Evolutionary conservation across 2,329 filamentous ascomycete genomes (phyloP).

Genomic region (Sarocladium strictum): DNA sequence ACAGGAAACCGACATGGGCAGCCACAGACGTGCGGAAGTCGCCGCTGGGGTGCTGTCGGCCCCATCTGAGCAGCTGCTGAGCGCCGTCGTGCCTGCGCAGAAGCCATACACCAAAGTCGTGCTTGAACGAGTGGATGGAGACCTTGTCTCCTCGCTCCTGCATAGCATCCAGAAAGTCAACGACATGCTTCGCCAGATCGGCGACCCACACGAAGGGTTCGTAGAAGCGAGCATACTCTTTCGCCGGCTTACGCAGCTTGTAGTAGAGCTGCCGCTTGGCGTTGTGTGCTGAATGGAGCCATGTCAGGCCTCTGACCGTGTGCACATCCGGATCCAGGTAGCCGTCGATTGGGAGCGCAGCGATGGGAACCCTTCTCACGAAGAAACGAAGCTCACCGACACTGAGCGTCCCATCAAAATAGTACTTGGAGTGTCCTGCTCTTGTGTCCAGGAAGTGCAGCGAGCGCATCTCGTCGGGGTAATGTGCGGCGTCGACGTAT

Average conservation of each 20-base stretch:
- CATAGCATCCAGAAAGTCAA: slow-evolving; percentile 54
- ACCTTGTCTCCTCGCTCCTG: slow-evolving; percentile 29
- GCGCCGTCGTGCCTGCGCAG: slow-evolving; percentile 34
- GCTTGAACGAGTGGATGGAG: slow-evolving; percentile 49
- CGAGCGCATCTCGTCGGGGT: slow-evolving; percentile 45
- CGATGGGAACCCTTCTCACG: slow-evolving; percentile 51
- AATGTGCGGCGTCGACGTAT: slow-evolving; percentile 36
- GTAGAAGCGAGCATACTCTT: slow-evolving; percentile 58
- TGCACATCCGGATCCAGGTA: slow-evolving; percentile 46
- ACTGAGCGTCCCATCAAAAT: slow-evolving; percentile 56
- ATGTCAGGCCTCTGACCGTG: slow-evolving; percentile 50
- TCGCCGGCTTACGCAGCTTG: slow-evolving; percentile 46
- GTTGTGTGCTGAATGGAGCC: slow-evolving; percentile 53
- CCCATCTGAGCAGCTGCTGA: slow-evolving; percentile 48
- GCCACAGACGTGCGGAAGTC: slow-evolving; percentile 61
- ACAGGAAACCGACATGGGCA: slow-evolving; percentile 57
- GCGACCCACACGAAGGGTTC: slow-evolving; percentile 64
- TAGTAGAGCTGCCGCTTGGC: slow-evolving; percentile 52
- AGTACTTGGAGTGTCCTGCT: slow-evolving; percentile 31
- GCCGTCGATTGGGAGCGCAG: slow-evolving; percentile 56
- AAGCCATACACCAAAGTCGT: slow-evolving; percentile 54
- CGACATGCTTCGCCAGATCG: slow-evolving; percentile 62
- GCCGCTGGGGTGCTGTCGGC: slow-evolving; percentile 31
- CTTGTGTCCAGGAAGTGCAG: slow-evolving; percentile 45
- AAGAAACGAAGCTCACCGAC: slow-evolving; percentile 37